Evolutionary conservation across 1,284 basidiomycete species (phyloP).

Genomic region (Hymenochaete sp.): DNA sequence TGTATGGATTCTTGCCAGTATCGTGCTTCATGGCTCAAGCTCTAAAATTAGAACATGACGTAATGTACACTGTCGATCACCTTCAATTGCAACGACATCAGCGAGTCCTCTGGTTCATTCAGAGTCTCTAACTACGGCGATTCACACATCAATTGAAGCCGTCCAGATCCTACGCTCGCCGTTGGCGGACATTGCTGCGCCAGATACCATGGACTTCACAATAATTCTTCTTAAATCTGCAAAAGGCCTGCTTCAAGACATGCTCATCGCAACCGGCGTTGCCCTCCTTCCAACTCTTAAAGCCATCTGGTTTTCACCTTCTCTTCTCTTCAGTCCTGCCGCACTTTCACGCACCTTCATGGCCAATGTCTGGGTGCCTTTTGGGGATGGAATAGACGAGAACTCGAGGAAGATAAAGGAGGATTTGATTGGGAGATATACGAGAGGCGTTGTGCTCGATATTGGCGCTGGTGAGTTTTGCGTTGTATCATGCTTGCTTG

Average conservation of each 20-base stretch:
- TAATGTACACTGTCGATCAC: too few species aligned
- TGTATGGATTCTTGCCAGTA: too few species aligned
- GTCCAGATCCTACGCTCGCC: too few species aligned
- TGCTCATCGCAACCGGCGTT: constrained; percentile 31
- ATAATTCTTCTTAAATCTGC: too few species aligned
- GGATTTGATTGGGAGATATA: constrained; percentile 42
- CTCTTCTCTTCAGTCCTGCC: constrained; percentile 37
- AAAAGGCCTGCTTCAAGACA: constrained; percentile 24
- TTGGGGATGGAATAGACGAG: constrained; percentile 44
- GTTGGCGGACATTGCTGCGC: too few species aligned
- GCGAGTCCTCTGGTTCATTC: too few species aligned
- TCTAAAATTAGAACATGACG: too few species aligned
- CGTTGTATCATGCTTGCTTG: not conserved
- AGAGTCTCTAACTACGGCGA: too few species aligned
- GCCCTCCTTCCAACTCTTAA: constrained; percentile 44
- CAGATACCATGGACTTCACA: too few species aligned
- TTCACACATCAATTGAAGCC: too few species aligned
- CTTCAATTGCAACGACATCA: too few species aligned
- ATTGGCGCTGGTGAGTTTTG: constrained; percentile 51
- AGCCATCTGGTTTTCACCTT: constrained; percentile 34
- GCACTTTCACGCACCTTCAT: constrained; percentile 50
- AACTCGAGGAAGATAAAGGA: constrained; percentile 35
- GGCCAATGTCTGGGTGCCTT: constrained; percentile 46
- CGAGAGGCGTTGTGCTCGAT: constrained; percentile 56
- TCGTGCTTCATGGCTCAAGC: too few species aligned